Percentiles rank a stretch among this genome's conserved stretches.
Conservation (phyloP, 2,329 filamentous ascomycete genomes). For the Penicillium sclerotiorum region DNA sequence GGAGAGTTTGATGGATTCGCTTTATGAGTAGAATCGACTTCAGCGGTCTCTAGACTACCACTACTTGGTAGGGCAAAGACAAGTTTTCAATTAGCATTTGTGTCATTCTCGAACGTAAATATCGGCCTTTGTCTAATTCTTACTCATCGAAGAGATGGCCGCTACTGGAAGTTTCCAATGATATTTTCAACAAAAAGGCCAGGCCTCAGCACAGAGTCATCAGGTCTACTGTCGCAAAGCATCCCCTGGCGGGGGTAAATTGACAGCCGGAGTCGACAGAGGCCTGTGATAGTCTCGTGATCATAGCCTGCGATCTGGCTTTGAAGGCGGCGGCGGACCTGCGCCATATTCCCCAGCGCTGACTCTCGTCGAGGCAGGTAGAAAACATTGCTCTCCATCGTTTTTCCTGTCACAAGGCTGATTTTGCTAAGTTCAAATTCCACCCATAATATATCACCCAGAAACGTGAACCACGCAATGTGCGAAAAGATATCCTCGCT, state of each 20-base stretch:
- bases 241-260: neutral
- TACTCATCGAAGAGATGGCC: too few species aligned
- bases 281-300: neutral
- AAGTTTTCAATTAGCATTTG: too few species aligned
- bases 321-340: neutral
- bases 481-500: neutral
- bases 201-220: neutral
- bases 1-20: constrained; percentile 17
- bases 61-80: too few species aligned
- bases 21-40: constrained; percentile 5
- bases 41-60: too few species aligned
- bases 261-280: neutral
- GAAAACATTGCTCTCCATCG: neutral
- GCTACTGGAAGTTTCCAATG: neutral
- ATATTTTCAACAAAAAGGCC: neutral
- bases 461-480: neutral
- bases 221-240: neutral
- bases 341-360: neutral
- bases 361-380: neutral
- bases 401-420: neutral
- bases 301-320: neutral
- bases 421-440: neutral
- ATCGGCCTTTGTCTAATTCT: too few species aligned
- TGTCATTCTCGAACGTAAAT: too few species aligned
- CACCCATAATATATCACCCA: neutral